Evolutionary conservation across 345 rosid genomes (phyloP).

Genomic region (Gossypioides kirkii): DNA sequence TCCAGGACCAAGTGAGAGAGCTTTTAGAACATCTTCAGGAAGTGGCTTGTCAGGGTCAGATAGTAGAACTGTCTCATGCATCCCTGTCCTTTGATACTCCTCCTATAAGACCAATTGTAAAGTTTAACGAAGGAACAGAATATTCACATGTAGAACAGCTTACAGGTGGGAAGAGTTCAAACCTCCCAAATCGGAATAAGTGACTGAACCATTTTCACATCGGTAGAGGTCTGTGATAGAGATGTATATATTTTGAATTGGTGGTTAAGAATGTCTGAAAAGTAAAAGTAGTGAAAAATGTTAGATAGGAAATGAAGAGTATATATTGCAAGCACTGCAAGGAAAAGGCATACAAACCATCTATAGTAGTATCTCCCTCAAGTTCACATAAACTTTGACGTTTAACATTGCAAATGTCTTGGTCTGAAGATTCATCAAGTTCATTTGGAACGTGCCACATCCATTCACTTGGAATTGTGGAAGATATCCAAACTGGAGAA

Average conservation of each 20-base stretch:
- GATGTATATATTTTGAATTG: conserved; percentile 54
- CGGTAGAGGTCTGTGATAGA: conserved; percentile 69
- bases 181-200: conserved; percentile 99
- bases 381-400: conserved; percentile 86
- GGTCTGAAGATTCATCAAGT: conserved; percentile 36
- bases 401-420: conserved; percentile 30
- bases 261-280: conserved; percentile 78
- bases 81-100: conserved; percentile 78
- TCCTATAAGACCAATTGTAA: conserved; percentile 43
- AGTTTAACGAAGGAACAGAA: conserved; percentile 20
- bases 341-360: conserved; percentile 46
- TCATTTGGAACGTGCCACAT: conserved; percentile 54
- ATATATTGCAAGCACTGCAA: not conserved
- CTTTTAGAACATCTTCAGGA: conserved; percentile 60
- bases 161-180: conserved; percentile 18
- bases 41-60: conserved; percentile 74
- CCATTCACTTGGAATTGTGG: conserved; percentile 78
- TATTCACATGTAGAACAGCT: conserved; percentile 5
- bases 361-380: conserved; percentile 77
- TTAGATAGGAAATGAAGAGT: conserved; percentile 15
- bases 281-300: conserved; percentile 13
- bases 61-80: conserved; percentile 40
- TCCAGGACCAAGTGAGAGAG: conserved; percentile 46
- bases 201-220: conserved; percentile 89
- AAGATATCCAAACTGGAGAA: conserved; percentile 61